Evolutionary conservation across 306 rosid genomes (phyloP), one percentile per base, ranked within the genome.

Genomic region (Cicer judaicum): DNA sequence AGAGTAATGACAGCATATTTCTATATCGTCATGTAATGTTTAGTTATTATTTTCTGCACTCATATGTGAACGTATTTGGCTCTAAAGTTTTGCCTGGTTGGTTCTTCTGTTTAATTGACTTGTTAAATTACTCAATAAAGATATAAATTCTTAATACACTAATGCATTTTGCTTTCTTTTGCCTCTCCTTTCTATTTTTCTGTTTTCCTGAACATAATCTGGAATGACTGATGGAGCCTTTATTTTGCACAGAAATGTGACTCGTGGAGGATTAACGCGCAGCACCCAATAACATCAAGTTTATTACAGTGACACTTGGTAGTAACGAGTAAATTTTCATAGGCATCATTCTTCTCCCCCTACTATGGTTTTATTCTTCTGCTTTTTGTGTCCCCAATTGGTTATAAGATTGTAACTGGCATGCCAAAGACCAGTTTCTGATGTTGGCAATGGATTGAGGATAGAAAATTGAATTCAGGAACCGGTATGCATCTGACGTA

Each of bases 211-310:
- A n/a, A 11, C 65, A 47, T 57, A 72, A 48, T 18, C 43, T 70
- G 47, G 2, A 16, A 60, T 41, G 18, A 53, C 64, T 70, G 53
- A 70, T 52, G 12, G 71, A 62, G 29, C 68, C 65, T 65, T 78
- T 38, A 61, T 41, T 77, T 75, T 79, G 72, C 81, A 69, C 93
- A 95, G 99, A 84, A 89, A 76, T 66, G 85, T 86, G 72, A 84
- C 92, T 13, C 89, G 98, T 48, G 92, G 93, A 65, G 98, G 99
- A 78, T 86, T 95, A 81, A 92, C 96, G 46, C 96, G 97, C 80
- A 95, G 98, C 89, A 95, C 98, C 48, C 99, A 92, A 95, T 95
- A 82, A 92, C 96, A 73, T 49, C 54, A 50, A 29, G 75, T 64
- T 70, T 77, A 68, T 56, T 67, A 78, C 64, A 59, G 86, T 70